Evolutionary conservation across 2,329 filamentous ascomycete genomes (phyloP).

Genomic region (Phialemonium atrogriseum): DNA sequence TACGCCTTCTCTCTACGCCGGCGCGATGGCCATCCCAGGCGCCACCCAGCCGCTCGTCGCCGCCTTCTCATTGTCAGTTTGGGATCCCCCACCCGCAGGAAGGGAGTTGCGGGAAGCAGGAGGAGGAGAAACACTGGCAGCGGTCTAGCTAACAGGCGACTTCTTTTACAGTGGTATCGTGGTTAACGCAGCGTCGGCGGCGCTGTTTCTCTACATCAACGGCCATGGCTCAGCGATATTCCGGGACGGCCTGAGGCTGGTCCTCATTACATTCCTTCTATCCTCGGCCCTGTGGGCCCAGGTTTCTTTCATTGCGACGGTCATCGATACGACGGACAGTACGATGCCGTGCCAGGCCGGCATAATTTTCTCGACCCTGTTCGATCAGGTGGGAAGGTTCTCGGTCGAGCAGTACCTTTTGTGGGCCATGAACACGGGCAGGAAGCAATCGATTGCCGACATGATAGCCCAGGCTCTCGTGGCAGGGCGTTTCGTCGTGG

Average conservation of each 20-base stretch:
- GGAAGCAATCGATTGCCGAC: slow-evolving; percentile 21
- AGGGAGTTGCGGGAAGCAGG: background rate
- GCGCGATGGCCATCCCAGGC: slow-evolving; percentile 36
- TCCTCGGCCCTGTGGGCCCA: slow-evolving; percentile 46
- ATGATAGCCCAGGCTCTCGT: slow-evolving; percentile 39
- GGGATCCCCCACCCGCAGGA: slow-evolving; percentile 1
- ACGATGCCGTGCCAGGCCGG: slow-evolving; percentile 40
- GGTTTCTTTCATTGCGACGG: slow-evolving; percentile 39
- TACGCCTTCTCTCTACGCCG: slow-evolving; percentile 11
- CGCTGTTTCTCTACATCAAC: slow-evolving; percentile 35
- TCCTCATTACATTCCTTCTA: slow-evolving; percentile 47
- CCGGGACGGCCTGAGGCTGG: slow-evolving; percentile 55
- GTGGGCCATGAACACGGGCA: slow-evolving; percentile 36
- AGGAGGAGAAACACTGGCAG: slow-evolving; percentile 8
- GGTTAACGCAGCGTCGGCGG: slow-evolving; percentile 40
- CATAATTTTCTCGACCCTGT: slow-evolving; percentile 41
- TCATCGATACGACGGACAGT: slow-evolving; percentile 32
- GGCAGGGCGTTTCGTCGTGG: slow-evolving; percentile 40
- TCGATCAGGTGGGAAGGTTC: slow-evolving; percentile 49
- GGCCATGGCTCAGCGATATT: slow-evolving; percentile 40
- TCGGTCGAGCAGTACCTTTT: slow-evolving; percentile 45
- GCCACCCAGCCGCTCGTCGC: slow-evolving; percentile 41
- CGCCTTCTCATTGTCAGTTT: slow-evolving; percentile 47
- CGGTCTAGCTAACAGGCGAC: too few species aligned
- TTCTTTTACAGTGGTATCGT: slow-evolving; percentile 37